Base-by-base conservation (phyloP, 202 grass and related monocot genomes). In the Zizania palustris region DNA sequence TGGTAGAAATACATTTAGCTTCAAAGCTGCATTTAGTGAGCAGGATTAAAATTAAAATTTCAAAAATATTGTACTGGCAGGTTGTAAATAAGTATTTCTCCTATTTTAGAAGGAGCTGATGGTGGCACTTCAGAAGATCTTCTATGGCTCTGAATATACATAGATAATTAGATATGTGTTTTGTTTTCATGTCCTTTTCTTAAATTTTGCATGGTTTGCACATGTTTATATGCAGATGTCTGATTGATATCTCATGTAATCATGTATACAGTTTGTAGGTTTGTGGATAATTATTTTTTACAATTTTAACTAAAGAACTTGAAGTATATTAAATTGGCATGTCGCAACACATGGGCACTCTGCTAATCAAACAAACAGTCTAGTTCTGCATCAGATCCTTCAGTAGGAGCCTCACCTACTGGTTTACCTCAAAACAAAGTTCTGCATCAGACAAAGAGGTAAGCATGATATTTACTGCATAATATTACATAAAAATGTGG, bases 401-500 rank as follows among this genome's bases (percentile, higher is more conserved):
- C 28, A 28, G 28, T 28, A 28, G 28, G 28, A 28, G 28, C 28
- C 28, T 28, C 28, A 28, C 28, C 28, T 28, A 28, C 28, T 28
- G 28, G 28, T 28, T 28, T 28, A 28, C 28, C 28, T 28, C 28
- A 28, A 28, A 0, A 28, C 28, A 28, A 28, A 28, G 28, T 28
- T 28, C 28, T 28, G 28, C 28, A 28, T 28, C 28, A 28, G 28
- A 28, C 2, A 28, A 28, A 28, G 28, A 28, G 28, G 28, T 28
- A 28, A 28, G 28, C 28, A 28, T 12, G n/a, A 63, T 65, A 86
- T 49, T 71, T 80, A 10, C 7, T 60, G 62, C 28, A 70, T 45
- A 13, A n/a, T 20, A 71, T 36, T 63, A 71, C 15, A 44, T 28
- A 74, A 65, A 41, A 3, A 77, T 51, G n/a, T 5, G 12, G 41